Evolutionary conservation across 2,329 filamentous ascomycete genomes (phyloP).

Genomic region (Ophiosphaerella narmari): DNA sequence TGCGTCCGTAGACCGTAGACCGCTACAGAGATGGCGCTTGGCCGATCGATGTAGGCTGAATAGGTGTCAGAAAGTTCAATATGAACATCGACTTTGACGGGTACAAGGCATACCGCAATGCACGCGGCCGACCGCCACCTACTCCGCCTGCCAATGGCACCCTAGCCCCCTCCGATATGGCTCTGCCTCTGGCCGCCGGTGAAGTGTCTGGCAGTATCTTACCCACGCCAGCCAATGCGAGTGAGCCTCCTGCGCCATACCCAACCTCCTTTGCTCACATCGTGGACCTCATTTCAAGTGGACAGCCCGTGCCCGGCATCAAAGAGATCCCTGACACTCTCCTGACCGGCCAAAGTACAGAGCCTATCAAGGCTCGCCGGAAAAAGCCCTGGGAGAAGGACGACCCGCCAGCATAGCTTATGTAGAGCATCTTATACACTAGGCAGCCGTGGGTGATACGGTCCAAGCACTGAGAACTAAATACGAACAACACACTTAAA

Average conservation of each 20-base stretch:
- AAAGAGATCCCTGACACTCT: slow-evolving; percentile 83
- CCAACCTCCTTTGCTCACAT: slow-evolving; percentile 85
- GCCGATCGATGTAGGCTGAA: background rate
- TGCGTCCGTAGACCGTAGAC: slow-evolving; percentile 18
- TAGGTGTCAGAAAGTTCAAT: slow-evolving; percentile 45
- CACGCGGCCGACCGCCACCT: slow-evolving; percentile 26
- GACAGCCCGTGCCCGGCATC: slow-evolving; percentile 84
- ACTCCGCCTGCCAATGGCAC: slow-evolving; percentile 25
- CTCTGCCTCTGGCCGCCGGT: slow-evolving; percentile 3
- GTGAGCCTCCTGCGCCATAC: slow-evolving; percentile 65
- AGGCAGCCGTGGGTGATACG: background rate
- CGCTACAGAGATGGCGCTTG: no score
- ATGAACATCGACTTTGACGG: slow-evolving; percentile 65
- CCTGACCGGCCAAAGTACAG: slow-evolving; percentile 68
- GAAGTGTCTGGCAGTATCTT: slow-evolving; percentile 27
- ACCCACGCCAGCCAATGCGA: slow-evolving; percentile 25
- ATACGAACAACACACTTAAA: slow-evolving; percentile 1
- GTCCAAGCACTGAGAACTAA: background rate
- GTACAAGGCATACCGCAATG: slow-evolving; percentile 68
- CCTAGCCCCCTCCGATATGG: slow-evolving; percentile 11
- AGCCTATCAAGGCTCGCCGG: slow-evolving; percentile 57
- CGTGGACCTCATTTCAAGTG: slow-evolving; percentile 80
- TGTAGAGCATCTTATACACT: background rate
- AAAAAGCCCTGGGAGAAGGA: slow-evolving; percentile 82
- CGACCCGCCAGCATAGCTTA: slow-evolving; percentile 14